phyloP scores from a whole-genome alignment of 495 filamentous ascomycete genomes.

The Delitschia confertaspora region DNA sequence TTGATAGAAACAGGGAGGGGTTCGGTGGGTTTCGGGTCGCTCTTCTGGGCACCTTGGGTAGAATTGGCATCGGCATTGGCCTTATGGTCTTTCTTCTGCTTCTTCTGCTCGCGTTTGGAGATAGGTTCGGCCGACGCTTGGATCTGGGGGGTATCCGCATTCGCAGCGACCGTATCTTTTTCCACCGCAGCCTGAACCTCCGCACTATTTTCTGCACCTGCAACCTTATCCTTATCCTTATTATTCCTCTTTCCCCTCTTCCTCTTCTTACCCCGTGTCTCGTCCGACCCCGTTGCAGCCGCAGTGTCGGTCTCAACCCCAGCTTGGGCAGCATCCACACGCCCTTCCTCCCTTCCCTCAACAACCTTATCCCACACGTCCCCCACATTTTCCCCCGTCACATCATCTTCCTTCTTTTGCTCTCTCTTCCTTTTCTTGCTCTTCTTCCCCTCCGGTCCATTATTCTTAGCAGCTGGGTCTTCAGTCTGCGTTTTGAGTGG shows the following conservation, averaged over 20 bases:
- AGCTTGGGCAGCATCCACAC: constrained; percentile 5
- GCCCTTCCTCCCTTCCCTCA: constrained; percentile 46
- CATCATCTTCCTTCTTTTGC: constrained; percentile 22
- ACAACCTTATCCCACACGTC: constrained; percentile 71
- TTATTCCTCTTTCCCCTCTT: constrained; percentile 33
- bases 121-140: too few relatives aligned
- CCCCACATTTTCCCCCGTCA: constrained; percentile 63
- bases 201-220: constrained; percentile 25
- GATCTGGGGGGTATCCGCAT: neutral
- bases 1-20: constrained; percentile 1
- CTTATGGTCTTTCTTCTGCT: constrained; percentile 22
- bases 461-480: constrained; percentile 40
- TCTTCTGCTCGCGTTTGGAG: constrained; percentile 29
- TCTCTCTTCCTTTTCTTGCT: constrained; percentile 31
- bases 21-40: constrained; percentile 10
- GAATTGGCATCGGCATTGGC: constrained; percentile 12
- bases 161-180: neutral
- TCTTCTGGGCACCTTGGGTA: constrained; percentile 2
- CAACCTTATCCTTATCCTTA: neutral
- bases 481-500: constrained; percentile 62
- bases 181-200: constrained; percentile 21
- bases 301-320: constrained; percentile 11
- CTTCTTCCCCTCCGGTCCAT: constrained; percentile 51
- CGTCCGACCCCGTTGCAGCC: constrained; percentile 7
- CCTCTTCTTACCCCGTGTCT: constrained; percentile 32